Percentiles rank a stretch among this genome's conserved stretches.
phyloP scores from a whole-genome alignment of 345 rosid species.

The Syzygium aromaticum region DNA sequence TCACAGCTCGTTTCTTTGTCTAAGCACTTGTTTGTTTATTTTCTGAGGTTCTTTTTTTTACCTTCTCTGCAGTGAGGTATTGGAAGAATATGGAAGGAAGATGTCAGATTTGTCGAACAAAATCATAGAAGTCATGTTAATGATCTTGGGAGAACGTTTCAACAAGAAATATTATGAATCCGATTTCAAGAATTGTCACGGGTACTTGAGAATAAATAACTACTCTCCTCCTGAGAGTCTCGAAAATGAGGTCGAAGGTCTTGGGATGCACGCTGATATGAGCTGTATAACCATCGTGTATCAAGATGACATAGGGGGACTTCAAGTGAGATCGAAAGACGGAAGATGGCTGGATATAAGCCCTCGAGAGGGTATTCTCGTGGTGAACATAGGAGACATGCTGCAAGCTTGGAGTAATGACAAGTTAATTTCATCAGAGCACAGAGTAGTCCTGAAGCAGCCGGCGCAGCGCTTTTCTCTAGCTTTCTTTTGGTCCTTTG shows the following conservation, averaged over 20 bases:
- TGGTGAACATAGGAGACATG: conserved; percentile 72
- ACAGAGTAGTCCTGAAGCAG: conserved; percentile 50
- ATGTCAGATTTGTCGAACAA: conserved; percentile 50
- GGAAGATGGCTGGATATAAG: conserved; percentile 50
- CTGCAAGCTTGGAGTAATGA: conserved; percentile 89
- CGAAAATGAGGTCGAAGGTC: conserved; percentile 54
- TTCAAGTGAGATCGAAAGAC: conserved; percentile 61
- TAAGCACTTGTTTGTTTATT: neutral
- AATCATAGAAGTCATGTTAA: conserved; percentile 34
- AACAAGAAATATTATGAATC: conserved; percentile 26
- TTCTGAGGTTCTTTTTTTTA: neutral
- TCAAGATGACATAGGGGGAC: conserved; percentile 71
- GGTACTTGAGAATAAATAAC: conserved; percentile 63
- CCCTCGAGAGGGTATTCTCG: conserved; percentile 44
- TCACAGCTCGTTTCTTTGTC: neutral
- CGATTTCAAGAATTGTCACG: conserved; percentile 52
- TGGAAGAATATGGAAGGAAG: conserved; percentile 52
- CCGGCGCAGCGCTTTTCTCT: conserved; percentile 37
- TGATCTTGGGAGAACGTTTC: conserved; percentile 36
- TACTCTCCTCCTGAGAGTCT: conserved; percentile 47
- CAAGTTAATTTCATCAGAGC: conserved; percentile 60
- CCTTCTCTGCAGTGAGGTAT: conserved; percentile 26
- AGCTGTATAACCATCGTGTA: conserved; percentile 73
- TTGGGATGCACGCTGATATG: conserved; percentile 81
- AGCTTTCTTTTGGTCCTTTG: conserved; percentile 66